Evolutionary conservation across 2,329 filamentous ascomycete species (phyloP).

Genomic region (Alternaria infectoria): DNA sequence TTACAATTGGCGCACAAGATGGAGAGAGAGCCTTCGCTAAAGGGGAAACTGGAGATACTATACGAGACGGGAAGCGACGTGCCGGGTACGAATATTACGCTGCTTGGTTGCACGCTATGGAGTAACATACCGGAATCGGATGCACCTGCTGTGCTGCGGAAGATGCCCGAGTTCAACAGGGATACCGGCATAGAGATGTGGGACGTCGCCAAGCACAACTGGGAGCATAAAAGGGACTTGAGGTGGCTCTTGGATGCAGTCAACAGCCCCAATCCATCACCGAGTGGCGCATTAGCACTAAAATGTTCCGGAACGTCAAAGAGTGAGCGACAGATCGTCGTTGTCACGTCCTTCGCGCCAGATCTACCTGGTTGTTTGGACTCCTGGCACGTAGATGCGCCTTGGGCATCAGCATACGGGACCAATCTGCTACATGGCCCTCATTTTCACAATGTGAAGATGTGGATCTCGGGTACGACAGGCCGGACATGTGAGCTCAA

Average conservation of each 20-base stretch:
- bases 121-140: slow-evolving; percentile 55
- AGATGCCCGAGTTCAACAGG: slow-evolving; percentile 61
- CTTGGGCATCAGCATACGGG: slow-evolving; percentile 59
- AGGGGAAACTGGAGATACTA: slow-evolving; percentile 53
- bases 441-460: slow-evolving; percentile 33
- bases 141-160: slow-evolving; percentile 50
- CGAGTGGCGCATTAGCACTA: slow-evolving; percentile 9
- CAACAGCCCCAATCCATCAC: slow-evolving; percentile 29
- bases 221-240: slow-evolving; percentile 55
- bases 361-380: slow-evolving; percentile 56
- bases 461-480: slow-evolving; percentile 57
- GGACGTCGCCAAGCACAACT: slow-evolving; percentile 59
- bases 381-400: slow-evolving; percentile 56
- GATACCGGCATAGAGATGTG: slow-evolving; percentile 56
- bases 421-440: slow-evolving; percentile 55
- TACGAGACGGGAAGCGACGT: slow-evolving; percentile 53
- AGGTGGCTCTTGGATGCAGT: slow-evolving; percentile 57
- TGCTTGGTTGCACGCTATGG: slow-evolving; percentile 67
- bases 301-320: not conserved
- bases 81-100: slow-evolving; percentile 52
- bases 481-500: slow-evolving; percentile 53
- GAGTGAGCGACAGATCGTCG: slow-evolving; percentile 48
- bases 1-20: slow-evolving; percentile 34
- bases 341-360: slow-evolving; percentile 66
- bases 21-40: slow-evolving; percentile 33